Conservation (phyloP, 345 rosid genomes). For the Fremontodendron californicum region DNA sequence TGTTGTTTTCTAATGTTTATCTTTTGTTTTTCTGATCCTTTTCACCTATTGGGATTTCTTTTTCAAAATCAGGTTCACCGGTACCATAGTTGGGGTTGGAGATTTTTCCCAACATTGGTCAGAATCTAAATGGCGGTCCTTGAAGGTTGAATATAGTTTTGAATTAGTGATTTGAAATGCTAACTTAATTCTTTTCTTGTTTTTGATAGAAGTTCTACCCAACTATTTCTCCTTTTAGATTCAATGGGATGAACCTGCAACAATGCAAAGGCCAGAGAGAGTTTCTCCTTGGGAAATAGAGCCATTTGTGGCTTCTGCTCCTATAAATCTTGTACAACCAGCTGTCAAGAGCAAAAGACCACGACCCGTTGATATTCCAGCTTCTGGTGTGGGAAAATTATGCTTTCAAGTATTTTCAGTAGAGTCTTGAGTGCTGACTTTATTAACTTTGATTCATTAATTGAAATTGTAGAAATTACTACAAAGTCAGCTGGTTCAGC, state of each 20-base stretch:
- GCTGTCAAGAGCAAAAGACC: conserved; percentile 53
- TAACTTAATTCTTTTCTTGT: conserved; percentile 11
- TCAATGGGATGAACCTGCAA: conserved; percentile 79
- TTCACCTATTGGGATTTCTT: neutral
- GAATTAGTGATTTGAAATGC: conserved; percentile 3
- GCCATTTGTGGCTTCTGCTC: conserved; percentile 42
- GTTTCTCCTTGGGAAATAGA: conserved; percentile 86
- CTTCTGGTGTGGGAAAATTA: conserved; percentile 35
- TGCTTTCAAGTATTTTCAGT: neutral
- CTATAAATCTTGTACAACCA: conserved; percentile 35
- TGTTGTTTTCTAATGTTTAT: neutral
- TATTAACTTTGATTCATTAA: neutral
- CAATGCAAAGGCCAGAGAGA: conserved; percentile 58
- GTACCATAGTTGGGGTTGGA: conserved; percentile 62
- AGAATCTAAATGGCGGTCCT: conserved; percentile 64
- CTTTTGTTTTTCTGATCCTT: neutral
- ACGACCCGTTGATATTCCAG: conserved; percentile 38
- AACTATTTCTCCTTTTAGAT: conserved; percentile 30
- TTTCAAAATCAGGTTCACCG: conserved; percentile 45
- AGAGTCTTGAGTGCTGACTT: neutral
- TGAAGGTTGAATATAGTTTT: conserved; percentile 46
- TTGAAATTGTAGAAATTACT: conserved; percentile 36
- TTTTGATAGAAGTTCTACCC: conserved; percentile 18
- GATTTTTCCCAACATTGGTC: conserved; percentile 60
- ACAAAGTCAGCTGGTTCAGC: conserved; percentile 42